phyloP scores from a whole-genome alignment of 2,329 filamentous ascomycete species.

The Cladosporium sp. region DNA sequence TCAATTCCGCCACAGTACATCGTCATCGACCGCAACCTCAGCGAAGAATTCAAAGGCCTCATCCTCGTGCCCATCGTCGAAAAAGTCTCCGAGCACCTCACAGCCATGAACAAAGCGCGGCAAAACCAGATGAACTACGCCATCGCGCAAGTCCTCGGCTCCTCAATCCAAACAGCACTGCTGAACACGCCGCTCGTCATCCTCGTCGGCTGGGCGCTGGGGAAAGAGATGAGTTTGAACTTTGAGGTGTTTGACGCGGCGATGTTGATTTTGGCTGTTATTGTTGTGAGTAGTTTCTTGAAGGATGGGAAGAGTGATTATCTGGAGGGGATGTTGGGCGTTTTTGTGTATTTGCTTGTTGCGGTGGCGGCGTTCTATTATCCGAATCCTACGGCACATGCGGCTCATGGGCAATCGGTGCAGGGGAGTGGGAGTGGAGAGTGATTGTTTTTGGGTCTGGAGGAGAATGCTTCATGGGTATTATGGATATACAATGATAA shows the following conservation, averaged over 20 bases:
- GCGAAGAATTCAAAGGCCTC: conserved; percentile 64
- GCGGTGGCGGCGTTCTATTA: conserved; percentile 64
- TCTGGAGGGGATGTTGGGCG: conserved; percentile 78
- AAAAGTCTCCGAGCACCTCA: conserved; percentile 82
- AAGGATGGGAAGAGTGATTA: conserved; percentile 89
- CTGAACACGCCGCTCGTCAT: conserved; percentile 83
- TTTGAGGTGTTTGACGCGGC: conserved; percentile 87
- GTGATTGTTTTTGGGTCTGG: background rate
- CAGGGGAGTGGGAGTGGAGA: background rate
- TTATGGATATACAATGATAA: background rate
- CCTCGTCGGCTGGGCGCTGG: conserved; percentile 77
- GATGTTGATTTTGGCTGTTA: conserved; percentile 76
- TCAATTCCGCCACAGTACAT: conserved; percentile 41
- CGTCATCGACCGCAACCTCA: conserved; percentile 51
- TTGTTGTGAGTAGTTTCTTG: conserved; percentile 84
- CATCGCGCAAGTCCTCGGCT: conserved; percentile 79
- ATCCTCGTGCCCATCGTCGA: conserved; percentile 81
- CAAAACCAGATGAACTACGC: conserved; percentile 77
- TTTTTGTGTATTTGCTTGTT: conserved; percentile 67
- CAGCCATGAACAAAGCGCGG: conserved; percentile 80
- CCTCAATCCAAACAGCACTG: conserved; percentile 85
- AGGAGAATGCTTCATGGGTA: background rate
- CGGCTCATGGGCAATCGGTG: conserved; percentile 17
- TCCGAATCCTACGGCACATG: conserved; percentile 47
- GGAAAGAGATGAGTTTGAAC: conserved; percentile 70